phyloP scores from a whole-genome alignment of 768 basidiomycete genomes.

The Tulasnella sp. region DNA sequence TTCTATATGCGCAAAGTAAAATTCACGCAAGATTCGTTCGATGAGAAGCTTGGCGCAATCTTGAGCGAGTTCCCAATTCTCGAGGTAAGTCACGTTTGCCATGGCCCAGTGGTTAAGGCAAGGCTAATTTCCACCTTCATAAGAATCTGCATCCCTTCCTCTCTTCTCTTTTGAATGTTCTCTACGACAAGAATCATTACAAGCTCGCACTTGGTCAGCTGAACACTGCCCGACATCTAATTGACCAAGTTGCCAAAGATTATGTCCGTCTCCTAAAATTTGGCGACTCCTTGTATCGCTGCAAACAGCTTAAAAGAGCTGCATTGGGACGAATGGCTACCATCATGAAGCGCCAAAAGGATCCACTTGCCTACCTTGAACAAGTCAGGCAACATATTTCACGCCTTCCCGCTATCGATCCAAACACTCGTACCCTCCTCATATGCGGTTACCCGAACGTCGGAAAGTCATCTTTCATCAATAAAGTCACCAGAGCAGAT shows the following conservation, averaged over 20 bases:
- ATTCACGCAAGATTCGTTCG: constrained; percentile 93
- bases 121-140: not conserved
- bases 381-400: constrained; percentile 99
- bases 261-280: constrained; percentile 95
- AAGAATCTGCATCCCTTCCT: constrained; percentile 94
- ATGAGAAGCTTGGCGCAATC: constrained; percentile 88
- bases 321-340: constrained; percentile 99
- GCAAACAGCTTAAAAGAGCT: constrained; percentile 96
- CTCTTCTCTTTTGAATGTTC: constrained; percentile 88
- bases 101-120: not conserved
- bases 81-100: constrained; percentile 49
- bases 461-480: constrained; percentile 98
- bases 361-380: constrained; percentile 94
- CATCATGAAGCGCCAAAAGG: constrained; percentile 96
- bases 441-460: constrained; percentile 99
- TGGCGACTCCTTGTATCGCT: constrained; percentile 92
- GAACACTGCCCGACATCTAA: constrained; percentile 87
- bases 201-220: constrained; percentile 96
- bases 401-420: constrained; percentile 95
- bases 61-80: constrained; percentile 94
- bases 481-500: constrained; percentile 98
- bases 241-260: constrained; percentile 94
- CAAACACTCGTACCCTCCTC: constrained; percentile 91
- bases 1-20: constrained; percentile 99
- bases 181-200: constrained; percentile 99